Conservation (phyloP, 2,329 filamentous ascomycete genomes). For the Aspergillus pseudonomiae region DNA sequence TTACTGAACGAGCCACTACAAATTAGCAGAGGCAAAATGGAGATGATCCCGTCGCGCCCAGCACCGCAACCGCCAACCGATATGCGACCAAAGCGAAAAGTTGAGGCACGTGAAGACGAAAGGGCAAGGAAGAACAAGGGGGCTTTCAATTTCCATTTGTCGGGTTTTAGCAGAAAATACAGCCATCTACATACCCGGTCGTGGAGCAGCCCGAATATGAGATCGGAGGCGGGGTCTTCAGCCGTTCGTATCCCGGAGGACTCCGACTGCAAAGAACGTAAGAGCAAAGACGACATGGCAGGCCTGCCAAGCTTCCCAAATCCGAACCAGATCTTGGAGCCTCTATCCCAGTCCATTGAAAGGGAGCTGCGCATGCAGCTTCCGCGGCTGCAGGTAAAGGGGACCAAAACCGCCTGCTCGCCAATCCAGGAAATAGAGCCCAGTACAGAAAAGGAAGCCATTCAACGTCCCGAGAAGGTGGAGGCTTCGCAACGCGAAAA, state of each 20-base stretch:
- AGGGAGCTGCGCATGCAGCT: conserved; percentile 26
- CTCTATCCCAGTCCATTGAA: conserved; percentile 26
- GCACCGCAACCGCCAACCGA: conserved; percentile 33
- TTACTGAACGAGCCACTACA: conserved; percentile 34
- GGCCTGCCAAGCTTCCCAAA: conserved; percentile 17
- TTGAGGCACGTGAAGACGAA: conserved; percentile 13
- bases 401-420: conserved; percentile 6
- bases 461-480: not conserved
- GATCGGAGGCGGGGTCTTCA: conserved; percentile 13
- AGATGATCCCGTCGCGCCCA: conserved; percentile 36
- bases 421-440: not conserved
- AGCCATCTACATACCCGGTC: conserved; percentile 21
- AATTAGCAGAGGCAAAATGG: conserved; percentile 38
- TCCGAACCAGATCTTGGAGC: conserved; percentile 16
- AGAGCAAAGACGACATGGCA: conserved; percentile 13
- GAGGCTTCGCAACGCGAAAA: not conserved
- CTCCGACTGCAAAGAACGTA: not conserved
- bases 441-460: conserved; percentile 1
- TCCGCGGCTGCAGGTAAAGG: conserved; percentile 30
- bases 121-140: conserved; percentile 21
- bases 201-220: conserved; percentile 21
- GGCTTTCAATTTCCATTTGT: conserved; percentile 23
- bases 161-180: conserved; percentile 20
- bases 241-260: conserved; percentile 7
- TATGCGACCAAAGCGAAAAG: conserved; percentile 14